phyloP scores from a whole-genome alignment of 495 filamentous ascomycete genomes.

The Podospora conica region DNA sequence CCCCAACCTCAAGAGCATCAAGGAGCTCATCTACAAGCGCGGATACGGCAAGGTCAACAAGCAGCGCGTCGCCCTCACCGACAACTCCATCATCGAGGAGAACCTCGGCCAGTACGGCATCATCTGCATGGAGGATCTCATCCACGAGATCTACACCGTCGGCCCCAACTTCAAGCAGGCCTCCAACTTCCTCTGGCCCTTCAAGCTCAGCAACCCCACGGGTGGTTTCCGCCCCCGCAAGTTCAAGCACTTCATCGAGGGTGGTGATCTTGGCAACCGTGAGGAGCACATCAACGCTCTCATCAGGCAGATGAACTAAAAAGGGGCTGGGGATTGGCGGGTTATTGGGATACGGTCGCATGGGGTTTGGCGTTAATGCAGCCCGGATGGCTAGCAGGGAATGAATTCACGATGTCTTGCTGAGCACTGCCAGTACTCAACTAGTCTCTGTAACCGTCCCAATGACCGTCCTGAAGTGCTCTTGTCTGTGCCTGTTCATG shows the following conservation, averaged over 20 bases:
- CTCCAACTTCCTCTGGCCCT: conserved; percentile 99
- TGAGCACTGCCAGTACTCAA: conserved; percentile 18
- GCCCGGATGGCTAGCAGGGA: conserved; percentile 22
- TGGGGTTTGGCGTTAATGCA: conserved; percentile 32
- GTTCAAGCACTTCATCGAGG: conserved; percentile 99
- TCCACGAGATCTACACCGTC: conserved; percentile 98
- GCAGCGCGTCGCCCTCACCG: conserved; percentile 91
- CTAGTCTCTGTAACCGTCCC: conserved; percentile 8
- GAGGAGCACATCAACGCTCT: conserved; percentile 98
- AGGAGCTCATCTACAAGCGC: conserved; percentile 99
- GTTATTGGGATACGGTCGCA: conserved; percentile 35
- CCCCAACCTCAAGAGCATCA: conserved; percentile 97
- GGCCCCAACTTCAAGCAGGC: conserved; percentile 99
- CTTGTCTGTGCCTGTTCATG: no score
- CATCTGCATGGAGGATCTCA: conserved; percentile 98
- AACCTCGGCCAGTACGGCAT: conserved; percentile 96
- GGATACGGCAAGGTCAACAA: conserved; percentile 97
- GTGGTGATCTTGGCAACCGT: conserved; percentile 95
- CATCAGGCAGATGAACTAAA: conserved; percentile 97
- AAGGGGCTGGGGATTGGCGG: conserved; percentile 17
- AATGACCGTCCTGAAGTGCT: not conserved
- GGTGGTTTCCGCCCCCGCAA: conserved; percentile 93
- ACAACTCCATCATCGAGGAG: conserved; percentile 96
- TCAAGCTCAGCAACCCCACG: conserved; percentile 97
- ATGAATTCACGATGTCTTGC: conserved; percentile 29